phyloP scores from a whole-genome alignment of 2,329 filamentous ascomycete species.

The Didymellaceae sp. region DNA sequence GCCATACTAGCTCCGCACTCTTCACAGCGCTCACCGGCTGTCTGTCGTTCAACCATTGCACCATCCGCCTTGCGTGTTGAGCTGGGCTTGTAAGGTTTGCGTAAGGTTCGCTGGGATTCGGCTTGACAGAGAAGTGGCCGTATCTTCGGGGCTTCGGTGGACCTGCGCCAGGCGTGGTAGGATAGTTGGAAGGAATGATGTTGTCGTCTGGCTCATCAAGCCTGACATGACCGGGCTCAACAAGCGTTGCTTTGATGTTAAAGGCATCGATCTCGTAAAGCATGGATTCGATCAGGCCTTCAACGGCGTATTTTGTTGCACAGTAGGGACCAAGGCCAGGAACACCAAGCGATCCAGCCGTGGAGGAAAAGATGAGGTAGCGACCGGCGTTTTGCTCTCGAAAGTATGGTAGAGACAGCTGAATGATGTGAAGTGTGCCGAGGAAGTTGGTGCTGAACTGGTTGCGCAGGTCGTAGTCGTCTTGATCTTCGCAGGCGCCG shows the following conservation, averaged over 20 bases:
- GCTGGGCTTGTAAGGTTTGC: constrained; percentile 78
- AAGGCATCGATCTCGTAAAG: constrained; percentile 92
- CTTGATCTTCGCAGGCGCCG: constrained; percentile 94
- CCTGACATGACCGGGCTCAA: constrained; percentile 87
- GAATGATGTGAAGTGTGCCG: constrained; percentile 91
- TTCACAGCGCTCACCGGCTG: constrained; percentile 94
- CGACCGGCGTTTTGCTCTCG: constrained; percentile 75
- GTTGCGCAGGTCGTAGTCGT: constrained; percentile 90
- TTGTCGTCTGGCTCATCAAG: constrained; percentile 76
- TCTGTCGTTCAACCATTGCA: constrained; percentile 91
- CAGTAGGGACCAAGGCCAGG: constrained; percentile 94
- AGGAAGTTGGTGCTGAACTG: constrained; percentile 99
- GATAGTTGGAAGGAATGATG: constrained; percentile 25
- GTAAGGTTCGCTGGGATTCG: constrained; percentile 78
- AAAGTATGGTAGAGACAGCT: constrained; percentile 86
- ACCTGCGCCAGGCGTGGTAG: constrained; percentile 38
- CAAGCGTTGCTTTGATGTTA: constrained; percentile 91
- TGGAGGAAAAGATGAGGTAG: constrained; percentile 94
- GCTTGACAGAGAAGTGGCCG: constrained; percentile 91
- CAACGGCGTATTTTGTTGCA: constrained; percentile 95
- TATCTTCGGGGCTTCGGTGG: constrained; percentile 71
- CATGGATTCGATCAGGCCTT: constrained; percentile 95
- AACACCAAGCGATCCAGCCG: constrained; percentile 88
- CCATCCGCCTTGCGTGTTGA: constrained; percentile 85
- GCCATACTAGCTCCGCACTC: constrained; percentile 90